Evolutionary conservation across 768 basidiomycete genomes (phyloP).

Genomic region (Lentinus brumalis): DNA sequence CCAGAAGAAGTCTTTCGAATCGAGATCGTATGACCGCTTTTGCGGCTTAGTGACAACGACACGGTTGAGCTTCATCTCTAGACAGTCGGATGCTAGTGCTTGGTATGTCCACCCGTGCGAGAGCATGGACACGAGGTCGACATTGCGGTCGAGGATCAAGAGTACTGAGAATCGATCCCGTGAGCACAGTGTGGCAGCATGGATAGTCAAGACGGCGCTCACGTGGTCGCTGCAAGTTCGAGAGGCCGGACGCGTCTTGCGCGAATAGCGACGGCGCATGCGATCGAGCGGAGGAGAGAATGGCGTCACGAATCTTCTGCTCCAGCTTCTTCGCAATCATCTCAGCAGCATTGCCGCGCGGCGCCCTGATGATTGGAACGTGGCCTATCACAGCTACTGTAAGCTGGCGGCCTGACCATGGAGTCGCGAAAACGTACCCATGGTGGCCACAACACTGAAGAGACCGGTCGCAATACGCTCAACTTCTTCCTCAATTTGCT

Average conservation of each 20-base stretch:
- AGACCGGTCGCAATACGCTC: constrained; percentile 89
- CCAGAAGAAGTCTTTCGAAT: constrained; percentile 99
- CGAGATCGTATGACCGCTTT: constrained; percentile 92
- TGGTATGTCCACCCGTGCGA: constrained; percentile 99
- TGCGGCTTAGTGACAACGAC: constrained; percentile 78
- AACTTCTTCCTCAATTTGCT: constrained; percentile 90
- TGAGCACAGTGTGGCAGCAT: too few relatives aligned
- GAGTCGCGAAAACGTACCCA: constrained; percentile 53
- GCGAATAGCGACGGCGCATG: constrained; percentile 68
- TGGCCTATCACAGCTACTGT: constrained; percentile 54
- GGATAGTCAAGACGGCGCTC: constrained; percentile 30
- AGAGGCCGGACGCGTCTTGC: constrained; percentile 80
- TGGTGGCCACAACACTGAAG: constrained; percentile 88
- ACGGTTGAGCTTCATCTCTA: constrained; percentile 95
- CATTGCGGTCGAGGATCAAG: constrained; percentile 90
- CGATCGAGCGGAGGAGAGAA: constrained; percentile 69
- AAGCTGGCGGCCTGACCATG: neutral
- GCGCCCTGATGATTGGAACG: constrained; percentile 93
- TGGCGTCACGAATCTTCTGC: constrained; percentile 83
- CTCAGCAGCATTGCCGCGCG: constrained; percentile 95
- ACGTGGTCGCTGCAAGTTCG: constrained; percentile 88
- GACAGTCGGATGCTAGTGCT: constrained; percentile 94
- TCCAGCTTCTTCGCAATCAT: constrained; percentile 99
- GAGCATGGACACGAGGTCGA: constrained; percentile 91
- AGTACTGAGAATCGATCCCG: constrained; percentile 58